Conservation (phyloP, 768 basidiomycete species). For the Ephemerocybe angulata region DNA sequence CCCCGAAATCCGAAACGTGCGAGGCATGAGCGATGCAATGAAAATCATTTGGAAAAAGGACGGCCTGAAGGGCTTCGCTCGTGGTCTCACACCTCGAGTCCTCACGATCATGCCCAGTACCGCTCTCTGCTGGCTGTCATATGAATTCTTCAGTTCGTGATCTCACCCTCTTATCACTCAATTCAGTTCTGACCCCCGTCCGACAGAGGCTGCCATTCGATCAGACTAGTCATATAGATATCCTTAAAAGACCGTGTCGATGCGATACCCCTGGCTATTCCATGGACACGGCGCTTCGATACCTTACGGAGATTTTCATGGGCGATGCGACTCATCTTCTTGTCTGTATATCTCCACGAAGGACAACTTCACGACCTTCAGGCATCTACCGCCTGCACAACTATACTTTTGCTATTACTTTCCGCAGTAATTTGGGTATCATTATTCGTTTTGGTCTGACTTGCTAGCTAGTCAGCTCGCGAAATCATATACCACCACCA, state of each 20-base stretch:
- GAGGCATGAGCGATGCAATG: constrained; percentile 85
- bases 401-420: too few species aligned
- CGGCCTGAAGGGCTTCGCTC: constrained; percentile 77
- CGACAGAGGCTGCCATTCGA: constrained; percentile 64
- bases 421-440: constrained; percentile 2
- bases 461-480: too few species aligned
- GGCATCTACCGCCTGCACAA: neutral
- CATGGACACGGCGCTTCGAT: neutral
- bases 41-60: constrained; percentile 84
- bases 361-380: neutral
- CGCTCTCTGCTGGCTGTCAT: constrained; percentile 95
- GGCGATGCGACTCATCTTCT: neutral
- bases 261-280: neutral
- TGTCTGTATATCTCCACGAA: neutral
- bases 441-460: too few species aligned
- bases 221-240: constrained; percentile 29
- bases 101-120: constrained; percentile 96
- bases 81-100: constrained; percentile 88
- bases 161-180: neutral
- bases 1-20: constrained; percentile 74
- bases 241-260: neutral
- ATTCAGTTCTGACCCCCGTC: constrained; percentile 9
- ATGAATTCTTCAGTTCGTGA: constrained; percentile 95
- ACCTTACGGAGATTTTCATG: neutral
- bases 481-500: too few species aligned